These are phyloP conservation scores for Alternaria burnsii DNA, from an alignment of 2,329 filamentous ascomycete species.

Conservation along the genomic window DNA sequence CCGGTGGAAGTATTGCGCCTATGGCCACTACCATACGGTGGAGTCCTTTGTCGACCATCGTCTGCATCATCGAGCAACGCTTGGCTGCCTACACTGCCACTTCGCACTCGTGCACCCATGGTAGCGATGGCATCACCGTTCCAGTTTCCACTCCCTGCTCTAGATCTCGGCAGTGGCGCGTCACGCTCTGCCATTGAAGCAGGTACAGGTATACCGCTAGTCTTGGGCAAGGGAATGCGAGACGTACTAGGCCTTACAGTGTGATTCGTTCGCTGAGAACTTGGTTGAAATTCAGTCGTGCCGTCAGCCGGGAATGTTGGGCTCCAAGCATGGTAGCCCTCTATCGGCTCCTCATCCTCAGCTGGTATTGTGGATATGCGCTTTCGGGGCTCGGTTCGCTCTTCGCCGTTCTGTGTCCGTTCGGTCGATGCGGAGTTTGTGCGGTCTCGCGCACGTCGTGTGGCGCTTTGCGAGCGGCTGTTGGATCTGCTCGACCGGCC, in stretches of 20 bases:
- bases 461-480: slow-evolving; percentile 47
- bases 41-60: slow-evolving; percentile 33
- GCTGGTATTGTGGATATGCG: slow-evolving; percentile 52
- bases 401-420: slow-evolving; percentile 34
- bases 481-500: slow-evolving; percentile 54
- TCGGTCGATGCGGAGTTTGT: slow-evolving; percentile 46
- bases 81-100: slow-evolving; percentile 69
- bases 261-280: slow-evolving; percentile 60
- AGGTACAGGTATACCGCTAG: slow-evolving; percentile 79
- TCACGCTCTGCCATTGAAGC: slow-evolving; percentile 77
- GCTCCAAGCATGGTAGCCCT: slow-evolving; percentile 66
- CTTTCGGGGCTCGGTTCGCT: slow-evolving; percentile 39
- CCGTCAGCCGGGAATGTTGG: slow-evolving; percentile 76
- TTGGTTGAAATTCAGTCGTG: slow-evolving; percentile 64
- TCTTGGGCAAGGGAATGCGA: slow-evolving; percentile 85
- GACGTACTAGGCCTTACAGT: slow-evolving; percentile 67
- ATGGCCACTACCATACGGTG: slow-evolving; percentile 31
- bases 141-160: slow-evolving; percentile 64
- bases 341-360: slow-evolving; percentile 53
- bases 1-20: slow-evolving; percentile 31
- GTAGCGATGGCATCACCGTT: slow-evolving; percentile 68
- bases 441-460: slow-evolving; percentile 37
- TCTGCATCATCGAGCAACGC: slow-evolving; percentile 60
- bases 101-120: slow-evolving; percentile 72
- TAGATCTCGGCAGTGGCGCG: slow-evolving; percentile 69